Conservation (phyloP, 257 asterid species). For the Cynanchum wilfordii region DNA sequence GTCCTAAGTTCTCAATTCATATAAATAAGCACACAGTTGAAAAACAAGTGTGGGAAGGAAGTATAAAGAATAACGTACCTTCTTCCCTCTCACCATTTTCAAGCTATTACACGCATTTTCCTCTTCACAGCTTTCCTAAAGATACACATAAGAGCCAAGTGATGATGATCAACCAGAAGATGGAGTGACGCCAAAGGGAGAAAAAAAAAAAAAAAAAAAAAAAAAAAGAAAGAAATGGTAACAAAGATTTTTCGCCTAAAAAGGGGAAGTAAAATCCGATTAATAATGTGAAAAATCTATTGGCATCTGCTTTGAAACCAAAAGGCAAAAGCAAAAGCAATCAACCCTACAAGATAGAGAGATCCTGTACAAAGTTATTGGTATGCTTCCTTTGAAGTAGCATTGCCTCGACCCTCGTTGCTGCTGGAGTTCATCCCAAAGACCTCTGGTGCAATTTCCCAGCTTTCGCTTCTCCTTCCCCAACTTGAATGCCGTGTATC, state of each 20-base stretch:
- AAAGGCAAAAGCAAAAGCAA: conserved; percentile 26
- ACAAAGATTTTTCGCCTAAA: conserved; percentile 1
- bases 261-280: background rate
- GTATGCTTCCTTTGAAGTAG: conserved; percentile 38
- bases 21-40: conserved; percentile 1
- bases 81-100: conserved; percentile 7
- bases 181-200: background rate
- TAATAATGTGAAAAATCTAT: background rate
- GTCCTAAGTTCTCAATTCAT: conserved; percentile 1
- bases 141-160: background rate
- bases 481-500: conserved; percentile 44
- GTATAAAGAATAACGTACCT: background rate
- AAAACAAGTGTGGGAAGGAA: background rate
- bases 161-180: background rate
- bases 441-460: conserved; percentile 55
- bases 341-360: conserved; percentile 15
- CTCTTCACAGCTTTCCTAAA: background rate
- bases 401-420: conserved; percentile 22
- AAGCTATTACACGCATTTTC: background rate
- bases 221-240: background rate
- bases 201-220: background rate
- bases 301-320: conserved; percentile 3
- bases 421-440: conserved; percentile 22
- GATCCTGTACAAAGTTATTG: conserved; percentile 31
- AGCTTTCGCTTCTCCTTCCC: conserved; percentile 54